A percentile compares a stretch with the other conserved stretches of the same genome.
Evolutionary conservation across 2,329 filamentous ascomycete genomes (phyloP).

Genomic region (Aspergillus nomiae): DNA sequence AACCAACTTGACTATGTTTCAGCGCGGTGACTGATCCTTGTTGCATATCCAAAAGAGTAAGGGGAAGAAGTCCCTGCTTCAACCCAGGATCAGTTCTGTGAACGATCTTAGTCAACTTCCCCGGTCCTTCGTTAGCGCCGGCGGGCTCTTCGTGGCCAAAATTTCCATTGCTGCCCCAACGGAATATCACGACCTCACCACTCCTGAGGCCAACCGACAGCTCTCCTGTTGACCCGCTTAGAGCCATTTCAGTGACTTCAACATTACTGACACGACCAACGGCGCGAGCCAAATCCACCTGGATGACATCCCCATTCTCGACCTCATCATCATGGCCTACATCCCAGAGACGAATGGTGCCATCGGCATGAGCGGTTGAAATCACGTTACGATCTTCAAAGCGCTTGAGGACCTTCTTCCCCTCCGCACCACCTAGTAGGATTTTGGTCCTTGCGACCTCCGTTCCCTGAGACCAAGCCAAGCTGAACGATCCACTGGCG

Average conservation of each 20-base stretch:
- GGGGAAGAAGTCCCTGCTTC: constrained; percentile 78
- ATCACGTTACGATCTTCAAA: constrained; percentile 84
- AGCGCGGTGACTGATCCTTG: constrained; percentile 78
- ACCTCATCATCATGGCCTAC: constrained; percentile 89
- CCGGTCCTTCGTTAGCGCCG: constrained; percentile 61
- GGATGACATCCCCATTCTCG: constrained; percentile 78
- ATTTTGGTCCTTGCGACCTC: constrained; percentile 72
- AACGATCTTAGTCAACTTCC: constrained; percentile 73
- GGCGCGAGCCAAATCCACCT: constrained; percentile 83
- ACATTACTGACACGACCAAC: constrained; percentile 77
- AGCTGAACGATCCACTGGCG: constrained; percentile 71
- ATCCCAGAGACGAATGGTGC: constrained; percentile 91
- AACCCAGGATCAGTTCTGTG: constrained; percentile 71
- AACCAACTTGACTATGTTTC: constrained; percentile 88
- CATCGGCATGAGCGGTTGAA: constrained; percentile 85
- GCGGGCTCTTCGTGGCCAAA: constrained; percentile 64
- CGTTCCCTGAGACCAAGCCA: constrained; percentile 93
- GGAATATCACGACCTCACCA: constrained; percentile 85
- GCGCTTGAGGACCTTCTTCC: constrained; percentile 67
- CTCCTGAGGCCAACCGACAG: constrained; percentile 76
- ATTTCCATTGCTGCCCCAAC: constrained; percentile 80
- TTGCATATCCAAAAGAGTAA: constrained; percentile 78
- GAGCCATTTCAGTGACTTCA: constrained; percentile 75
- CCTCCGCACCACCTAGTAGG: constrained; percentile 76
- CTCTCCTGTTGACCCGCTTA: constrained; percentile 80